These are phyloP conservation scores for Climacium dendroides DNA, from an alignment of 225 moss, liverwort and hornwort genomes.

Conservation along the genomic window DNA sequence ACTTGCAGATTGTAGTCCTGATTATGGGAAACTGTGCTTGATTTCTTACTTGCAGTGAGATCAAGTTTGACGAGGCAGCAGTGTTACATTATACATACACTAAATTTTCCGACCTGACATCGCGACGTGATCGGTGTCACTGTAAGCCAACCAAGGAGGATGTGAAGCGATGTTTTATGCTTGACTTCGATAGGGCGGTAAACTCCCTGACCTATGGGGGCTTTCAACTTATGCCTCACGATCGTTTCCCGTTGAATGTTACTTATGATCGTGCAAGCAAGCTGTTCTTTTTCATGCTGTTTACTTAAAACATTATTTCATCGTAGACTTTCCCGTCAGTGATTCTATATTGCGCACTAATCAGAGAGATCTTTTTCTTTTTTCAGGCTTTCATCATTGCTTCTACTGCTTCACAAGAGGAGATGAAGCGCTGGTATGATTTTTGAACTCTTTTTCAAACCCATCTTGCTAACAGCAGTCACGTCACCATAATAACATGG, in stretches of 20 bases:
- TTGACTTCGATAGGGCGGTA: constrained; percentile 97
- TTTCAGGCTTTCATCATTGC: constrained; percentile 97
- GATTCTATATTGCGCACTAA: not conserved
- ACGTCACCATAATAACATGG: not conserved
- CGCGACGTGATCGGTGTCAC: constrained; percentile 92
- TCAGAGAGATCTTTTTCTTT: not conserved
- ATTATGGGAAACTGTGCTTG: not conserved
- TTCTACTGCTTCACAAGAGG: constrained; percentile 90
- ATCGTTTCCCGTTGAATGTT: not conserved
- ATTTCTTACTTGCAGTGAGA: constrained; percentile 48
- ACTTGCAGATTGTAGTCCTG: not conserved
- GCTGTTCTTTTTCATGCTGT: not conserved
- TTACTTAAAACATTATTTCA: not conserved
- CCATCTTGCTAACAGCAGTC: not conserved
- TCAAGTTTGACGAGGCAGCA: constrained; percentile 93
- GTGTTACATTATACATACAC: constrained; percentile 96
- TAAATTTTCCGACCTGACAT: constrained; percentile 94
- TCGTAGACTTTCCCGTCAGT: not conserved
- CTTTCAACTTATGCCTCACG: not conserved
- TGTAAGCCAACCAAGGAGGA: constrained; percentile 99
- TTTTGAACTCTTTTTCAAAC: not conserved
- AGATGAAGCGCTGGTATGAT: constrained; percentile 86
- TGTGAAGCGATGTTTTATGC: constrained; percentile 99
- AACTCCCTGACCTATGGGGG: not conserved
- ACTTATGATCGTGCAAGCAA: not conserved